These are phyloP conservation scores for Russula griseocarnosa DNA, from an alignment of 768 basidiomycete genomes.

Conservation along the genomic window DNA sequence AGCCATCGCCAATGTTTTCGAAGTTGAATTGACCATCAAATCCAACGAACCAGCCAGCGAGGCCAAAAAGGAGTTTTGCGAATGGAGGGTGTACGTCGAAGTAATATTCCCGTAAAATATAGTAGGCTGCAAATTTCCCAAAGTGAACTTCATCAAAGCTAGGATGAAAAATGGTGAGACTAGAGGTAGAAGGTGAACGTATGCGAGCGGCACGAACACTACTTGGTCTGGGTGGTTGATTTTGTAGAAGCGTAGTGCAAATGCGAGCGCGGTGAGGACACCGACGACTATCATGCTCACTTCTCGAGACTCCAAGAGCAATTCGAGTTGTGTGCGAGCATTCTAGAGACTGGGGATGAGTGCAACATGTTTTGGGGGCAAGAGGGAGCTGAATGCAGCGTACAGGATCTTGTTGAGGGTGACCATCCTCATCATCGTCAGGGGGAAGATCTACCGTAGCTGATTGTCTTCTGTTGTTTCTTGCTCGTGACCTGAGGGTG, in stretches of 20 bases:
- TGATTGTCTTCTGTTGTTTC: constrained; percentile 19
- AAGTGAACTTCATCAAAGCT: constrained; percentile 99
- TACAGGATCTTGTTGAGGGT: constrained; percentile 17
- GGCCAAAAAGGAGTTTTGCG: constrained; percentile 90
- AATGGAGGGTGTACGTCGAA: constrained; percentile 99
- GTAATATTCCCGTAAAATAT: constrained; percentile 91
- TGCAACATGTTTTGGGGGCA: background rate
- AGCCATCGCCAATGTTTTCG: constrained; percentile 93
- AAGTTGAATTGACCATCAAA: constrained; percentile 94
- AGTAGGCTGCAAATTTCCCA: constrained; percentile 95
- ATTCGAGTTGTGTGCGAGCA: constrained; percentile 57
- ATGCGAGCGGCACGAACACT: constrained; percentile 55
- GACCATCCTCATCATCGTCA: constrained; percentile 10
- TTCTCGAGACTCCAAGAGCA: constrained; percentile 55
- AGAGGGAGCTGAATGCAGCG: background rate
- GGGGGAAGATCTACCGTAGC: constrained; percentile 1
- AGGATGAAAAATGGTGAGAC: constrained; percentile 17
- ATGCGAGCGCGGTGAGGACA: constrained; percentile 67
- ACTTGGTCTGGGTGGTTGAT: constrained; percentile 93
- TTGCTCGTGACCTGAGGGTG: constrained; percentile 5
- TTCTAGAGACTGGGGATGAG: constrained; percentile 36
- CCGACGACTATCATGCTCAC: constrained; percentile 62
- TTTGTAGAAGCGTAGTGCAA: constrained; percentile 87
- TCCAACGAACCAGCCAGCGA: constrained; percentile 95
- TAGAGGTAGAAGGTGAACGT: background rate